Base-by-base conservation (phyloP, 352 stramenopile genomes). In the Globisporangium yorkense region DNA sequence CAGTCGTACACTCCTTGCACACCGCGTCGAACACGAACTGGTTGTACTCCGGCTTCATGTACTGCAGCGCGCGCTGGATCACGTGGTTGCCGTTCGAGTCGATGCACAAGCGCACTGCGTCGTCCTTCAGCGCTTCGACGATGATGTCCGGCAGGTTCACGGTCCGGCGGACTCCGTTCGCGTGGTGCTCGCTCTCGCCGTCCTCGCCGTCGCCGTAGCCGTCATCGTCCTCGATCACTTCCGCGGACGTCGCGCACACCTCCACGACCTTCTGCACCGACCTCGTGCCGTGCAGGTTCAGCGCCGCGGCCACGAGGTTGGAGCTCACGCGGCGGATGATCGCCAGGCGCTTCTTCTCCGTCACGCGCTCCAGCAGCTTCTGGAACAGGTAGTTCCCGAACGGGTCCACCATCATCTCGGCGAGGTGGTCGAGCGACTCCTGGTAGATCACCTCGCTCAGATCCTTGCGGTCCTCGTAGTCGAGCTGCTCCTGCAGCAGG, bases 351-450 rank as follows among this genome's bases (percentile, higher is more conserved):
- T 98, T 90, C 43, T 88, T 80, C 5, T 87, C 76, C 35, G 77
- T 92, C 51, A 97, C 95, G 50, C 97, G 91, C 61, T 99, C 97
- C 29, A 99, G 74, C 35, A 99, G 92, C 73, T 99, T 99, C 75
- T 99, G 97, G 70, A 99, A 99, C 13, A 99, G 71, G 61, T 99
- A 99, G 68, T 99, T 99, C 7, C 97, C 97, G 71, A 99, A 99
- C 6, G 96, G 96, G 70, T 99, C 96, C n/a, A 98, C 93, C 96
- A 99, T 99, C 69, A 98, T 96, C 67, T 98, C 94, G 12, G 89
- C 88, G 74, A 98, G 88, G 65, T 98, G 96, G 31, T 96, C 85
- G 8, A 98, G 75, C n/a, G 96, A 96, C 74, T 99, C 96, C n/a
- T 94, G 83, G 54, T 98, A 96, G 64, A 99, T 99, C 56, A 98